These are phyloP conservation scores for Pyrus bretschneideri DNA, from an alignment of 306 rosid species.

Conservation along the genomic window DNA sequence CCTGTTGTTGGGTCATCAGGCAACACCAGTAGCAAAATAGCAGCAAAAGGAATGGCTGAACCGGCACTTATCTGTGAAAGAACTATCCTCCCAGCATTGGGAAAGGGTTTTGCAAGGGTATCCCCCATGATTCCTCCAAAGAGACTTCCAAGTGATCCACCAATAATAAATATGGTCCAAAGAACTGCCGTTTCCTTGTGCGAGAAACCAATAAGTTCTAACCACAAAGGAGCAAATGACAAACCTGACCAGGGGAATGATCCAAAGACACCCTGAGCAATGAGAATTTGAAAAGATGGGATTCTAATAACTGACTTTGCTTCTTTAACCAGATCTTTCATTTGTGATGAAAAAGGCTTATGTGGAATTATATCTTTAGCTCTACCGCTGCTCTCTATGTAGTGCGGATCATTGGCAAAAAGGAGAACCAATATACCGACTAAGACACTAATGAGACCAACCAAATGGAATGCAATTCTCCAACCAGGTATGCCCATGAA, in stretches of 20 bases:
- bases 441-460: conserved; percentile 60
- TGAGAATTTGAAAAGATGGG: conserved; percentile 78
- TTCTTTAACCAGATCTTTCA: conserved; percentile 52
- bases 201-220: conserved; percentile 82
- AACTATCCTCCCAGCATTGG: conserved; percentile 65
- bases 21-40: conserved; percentile 49
- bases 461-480: conserved; percentile 77
- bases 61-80: conserved; percentile 76
- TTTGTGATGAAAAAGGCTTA: conserved; percentile 33
- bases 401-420: conserved; percentile 71
- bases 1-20: conserved; percentile 64
- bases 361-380: conserved; percentile 8
- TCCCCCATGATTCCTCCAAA: conserved; percentile 88
- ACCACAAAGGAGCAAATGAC: conserved; percentile 77
- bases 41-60: conserved; percentile 69
- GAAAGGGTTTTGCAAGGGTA: conserved; percentile 44
- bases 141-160: conserved; percentile 63
- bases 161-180: conserved; percentile 51
- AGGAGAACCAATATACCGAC: conserved; percentile 53
- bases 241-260: conserved; percentile 82
- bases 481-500: conserved; percentile 78
- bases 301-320: conserved; percentile 54
- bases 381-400: conserved; percentile 17
- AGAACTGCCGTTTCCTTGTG: conserved; percentile 59
- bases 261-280: conserved; percentile 90